These are phyloP conservation scores for Venustampulla echinocandica DNA, from an alignment of 495 filamentous ascomycete genomes.

Conservation along the genomic window DNA sequence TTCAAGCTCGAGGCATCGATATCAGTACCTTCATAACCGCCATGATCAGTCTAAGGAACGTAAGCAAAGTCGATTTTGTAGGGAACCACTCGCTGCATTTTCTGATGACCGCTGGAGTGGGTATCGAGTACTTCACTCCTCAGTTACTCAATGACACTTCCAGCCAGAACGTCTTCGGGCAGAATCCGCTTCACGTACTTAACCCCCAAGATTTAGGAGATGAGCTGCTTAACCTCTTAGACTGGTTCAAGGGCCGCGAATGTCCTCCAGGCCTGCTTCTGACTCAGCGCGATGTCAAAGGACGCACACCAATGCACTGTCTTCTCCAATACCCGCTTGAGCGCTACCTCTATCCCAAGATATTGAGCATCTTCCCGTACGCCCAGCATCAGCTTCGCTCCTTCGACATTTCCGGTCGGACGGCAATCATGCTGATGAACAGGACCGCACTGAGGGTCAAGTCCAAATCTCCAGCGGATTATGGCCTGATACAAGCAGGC, in stretches of 20 bases:
- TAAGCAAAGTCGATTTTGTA: constrained; percentile 10
- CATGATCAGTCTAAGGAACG: constrained; percentile 5
- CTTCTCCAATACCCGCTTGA: constrained; percentile 17
- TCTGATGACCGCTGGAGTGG: constrained; percentile 16
- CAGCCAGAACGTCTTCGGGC: constrained; percentile 17
- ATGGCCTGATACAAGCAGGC: constrained; percentile 12
- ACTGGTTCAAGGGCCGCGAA: constrained; percentile 13
- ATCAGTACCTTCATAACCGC: constrained; percentile 5
- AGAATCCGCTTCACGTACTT: constrained; percentile 18
- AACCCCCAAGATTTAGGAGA: constrained; percentile 15
- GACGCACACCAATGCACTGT: constrained; percentile 16
- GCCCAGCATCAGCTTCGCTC: constrained; percentile 12
- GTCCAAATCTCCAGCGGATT: constrained; percentile 6
- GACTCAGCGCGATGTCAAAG: constrained; percentile 15
- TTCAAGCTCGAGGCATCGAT: constrained; percentile 12
- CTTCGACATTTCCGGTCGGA: constrained; percentile 11
- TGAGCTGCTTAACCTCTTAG: constrained; percentile 11
- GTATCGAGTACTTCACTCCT: constrained; percentile 9
- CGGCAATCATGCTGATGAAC: constrained; percentile 12
- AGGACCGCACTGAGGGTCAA: constrained; percentile 10
- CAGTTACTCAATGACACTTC: background rate
- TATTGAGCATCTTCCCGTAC: constrained; percentile 12
- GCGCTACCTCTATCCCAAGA: constrained; percentile 10
- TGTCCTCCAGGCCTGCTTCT: constrained; percentile 11
- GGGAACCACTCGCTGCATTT: constrained; percentile 16